Conservation (phyloP, 2,329 filamentous ascomycete species). For the Calycina herbarum region DNA sequence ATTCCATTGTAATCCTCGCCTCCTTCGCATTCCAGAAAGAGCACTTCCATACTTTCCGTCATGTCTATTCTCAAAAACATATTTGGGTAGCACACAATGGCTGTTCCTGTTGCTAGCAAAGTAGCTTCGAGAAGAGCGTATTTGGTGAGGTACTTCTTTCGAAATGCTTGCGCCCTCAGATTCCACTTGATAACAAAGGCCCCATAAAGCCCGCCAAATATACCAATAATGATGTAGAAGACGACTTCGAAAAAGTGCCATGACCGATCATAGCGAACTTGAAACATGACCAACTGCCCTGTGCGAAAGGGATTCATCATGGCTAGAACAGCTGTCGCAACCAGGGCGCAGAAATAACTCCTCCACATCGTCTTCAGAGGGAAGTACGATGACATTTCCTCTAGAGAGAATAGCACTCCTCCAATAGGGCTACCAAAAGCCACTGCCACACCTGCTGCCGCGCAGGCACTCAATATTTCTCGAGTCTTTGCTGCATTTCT, state of each 20-base stretch:
- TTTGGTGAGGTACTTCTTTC: conserved; percentile 84
- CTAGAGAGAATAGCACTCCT: conserved; percentile 91
- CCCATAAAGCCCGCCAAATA: conserved; percentile 93
- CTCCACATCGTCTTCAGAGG: conserved; percentile 97
- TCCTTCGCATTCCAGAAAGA: conserved; percentile 91
- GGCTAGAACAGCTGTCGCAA: conserved; percentile 87
- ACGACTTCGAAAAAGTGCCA: conserved; percentile 98
- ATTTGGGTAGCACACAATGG: conserved; percentile 94
- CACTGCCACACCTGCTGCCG: conserved; percentile 91
- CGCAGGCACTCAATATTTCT: conserved; percentile 92
- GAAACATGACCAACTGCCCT: conserved; percentile 98
- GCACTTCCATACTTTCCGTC: conserved; percentile 98
- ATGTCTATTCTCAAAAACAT: conserved; percentile 95
- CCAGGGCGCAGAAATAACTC: conserved; percentile 95
- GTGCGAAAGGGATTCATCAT: conserved; percentile 98
- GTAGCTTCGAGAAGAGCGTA: conserved; percentile 88
- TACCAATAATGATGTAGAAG: conserved; percentile 87
- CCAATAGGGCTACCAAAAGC: conserved; percentile 98
- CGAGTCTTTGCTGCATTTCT: conserved; percentile 90
- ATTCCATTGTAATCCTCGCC: conserved; percentile 85
- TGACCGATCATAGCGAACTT: conserved; percentile 89
- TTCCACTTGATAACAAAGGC: conserved; percentile 99
- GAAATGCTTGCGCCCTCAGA: conserved; percentile 82
- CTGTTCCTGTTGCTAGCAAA: conserved; percentile 77
- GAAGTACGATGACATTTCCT: conserved; percentile 97